Evolutionary conservation across 2,329 filamentous ascomycete genomes (phyloP).

Genomic region (Alternaria angustiovoidea): DNA sequence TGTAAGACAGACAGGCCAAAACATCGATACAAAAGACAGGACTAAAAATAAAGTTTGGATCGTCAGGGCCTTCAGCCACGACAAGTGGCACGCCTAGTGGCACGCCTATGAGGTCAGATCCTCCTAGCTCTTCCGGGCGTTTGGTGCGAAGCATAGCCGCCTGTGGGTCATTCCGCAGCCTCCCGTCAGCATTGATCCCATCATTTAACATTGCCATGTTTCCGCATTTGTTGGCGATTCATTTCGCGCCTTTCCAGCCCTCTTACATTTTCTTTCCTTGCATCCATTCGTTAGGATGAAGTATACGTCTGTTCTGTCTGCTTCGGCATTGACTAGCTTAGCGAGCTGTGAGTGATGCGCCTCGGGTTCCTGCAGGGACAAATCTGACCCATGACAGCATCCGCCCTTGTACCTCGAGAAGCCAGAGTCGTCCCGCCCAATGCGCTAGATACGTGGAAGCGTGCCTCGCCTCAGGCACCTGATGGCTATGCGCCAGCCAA

Average conservation of each 20-base stretch:
- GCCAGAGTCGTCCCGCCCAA: conserved; percentile 28
- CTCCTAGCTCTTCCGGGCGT: conserved; percentile 17
- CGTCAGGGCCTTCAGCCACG: conserved; percentile 25
- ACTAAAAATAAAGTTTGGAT: conserved; percentile 24
- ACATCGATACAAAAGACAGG: background rate
- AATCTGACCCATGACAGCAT: conserved; percentile 39
- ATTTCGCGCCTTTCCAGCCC: background rate
- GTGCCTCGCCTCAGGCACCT: conserved; percentile 64
- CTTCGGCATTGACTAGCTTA: conserved; percentile 40
- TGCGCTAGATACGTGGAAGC: conserved; percentile 38
- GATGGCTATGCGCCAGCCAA: conserved; percentile 75
- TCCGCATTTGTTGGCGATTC: conserved; percentile 16
- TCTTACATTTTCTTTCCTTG: conserved; percentile 2
- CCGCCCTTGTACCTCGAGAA: conserved; percentile 34
- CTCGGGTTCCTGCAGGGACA: conserved; percentile 1
- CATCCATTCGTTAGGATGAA: conserved; percentile 33
- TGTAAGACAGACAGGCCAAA: conserved; percentile 2
- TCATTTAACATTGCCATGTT: conserved; percentile 21
- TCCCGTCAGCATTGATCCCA: conserved; percentile 15
- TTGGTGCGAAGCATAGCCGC: conserved; percentile 21
- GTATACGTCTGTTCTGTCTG: conserved; percentile 34
- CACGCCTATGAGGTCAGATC: conserved; percentile 28
- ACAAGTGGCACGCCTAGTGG: conserved; percentile 16
- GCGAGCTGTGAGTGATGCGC: conserved; percentile 37
- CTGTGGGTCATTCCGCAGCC: conserved; percentile 18